Percentiles rank a stretch among this genome's conserved stretches.
These are phyloP conservation scores for Colletotrichum sp. DNA, from an alignment of 2,329 filamentous ascomycete species.

Conservation along the genomic window DNA sequence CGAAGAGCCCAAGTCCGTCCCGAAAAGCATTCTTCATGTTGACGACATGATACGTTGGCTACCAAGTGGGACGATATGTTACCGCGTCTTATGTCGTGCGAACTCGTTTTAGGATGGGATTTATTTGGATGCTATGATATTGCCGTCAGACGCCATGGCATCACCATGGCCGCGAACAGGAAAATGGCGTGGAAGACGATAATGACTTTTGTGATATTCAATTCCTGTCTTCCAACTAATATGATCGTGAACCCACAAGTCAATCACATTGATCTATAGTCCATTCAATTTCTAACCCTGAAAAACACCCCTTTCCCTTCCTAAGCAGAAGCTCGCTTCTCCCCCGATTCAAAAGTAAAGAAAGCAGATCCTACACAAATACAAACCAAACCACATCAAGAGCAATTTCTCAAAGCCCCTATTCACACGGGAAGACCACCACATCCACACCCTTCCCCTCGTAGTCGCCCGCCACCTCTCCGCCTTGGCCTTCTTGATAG, in stretches of 20 bases:
- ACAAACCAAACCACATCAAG: background rate
- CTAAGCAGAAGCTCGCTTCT: too few species aligned
- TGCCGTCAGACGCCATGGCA: fast-evolving
- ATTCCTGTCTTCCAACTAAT: background rate
- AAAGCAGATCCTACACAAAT: background rate
- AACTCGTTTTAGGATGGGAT: background rate
- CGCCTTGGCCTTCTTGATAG: background rate
- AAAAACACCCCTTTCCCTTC: fast-evolving
- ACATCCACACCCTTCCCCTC: background rate
- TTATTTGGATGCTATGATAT: background rate
- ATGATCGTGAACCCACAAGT: background rate
- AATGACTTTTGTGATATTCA: fast-evolving
- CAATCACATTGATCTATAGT: too few species aligned
- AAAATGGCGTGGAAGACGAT: background rate
- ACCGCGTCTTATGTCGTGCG: background rate
- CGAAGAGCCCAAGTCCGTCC: background rate
- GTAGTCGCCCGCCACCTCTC: background rate
- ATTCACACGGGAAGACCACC: background rate
- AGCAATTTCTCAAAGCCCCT: background rate
- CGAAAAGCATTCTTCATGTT: background rate
- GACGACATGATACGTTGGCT: background rate
- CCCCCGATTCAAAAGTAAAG: background rate
- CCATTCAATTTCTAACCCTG: background rate
- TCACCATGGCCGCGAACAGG: background rate
- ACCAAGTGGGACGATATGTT: fast-evolving